phyloP scores from a whole-genome alignment of 2,329 filamentous ascomycete species.

The Sporothrix phasma region DNA sequence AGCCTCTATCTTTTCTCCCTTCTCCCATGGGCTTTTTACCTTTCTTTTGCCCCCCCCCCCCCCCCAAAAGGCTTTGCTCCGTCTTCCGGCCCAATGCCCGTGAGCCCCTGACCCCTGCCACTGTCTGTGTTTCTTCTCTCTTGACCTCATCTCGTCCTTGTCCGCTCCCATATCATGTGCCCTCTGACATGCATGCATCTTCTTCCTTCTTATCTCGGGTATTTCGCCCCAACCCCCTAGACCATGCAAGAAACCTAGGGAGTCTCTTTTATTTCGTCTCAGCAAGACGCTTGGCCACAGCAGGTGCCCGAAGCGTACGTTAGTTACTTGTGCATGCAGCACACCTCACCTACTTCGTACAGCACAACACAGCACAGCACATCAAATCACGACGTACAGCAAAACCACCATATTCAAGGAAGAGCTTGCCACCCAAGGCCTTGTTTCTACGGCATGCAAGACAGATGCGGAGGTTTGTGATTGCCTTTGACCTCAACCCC shows the following conservation, averaged over 20 bases:
- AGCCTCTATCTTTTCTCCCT: too few species aligned
- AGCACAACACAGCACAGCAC: not conserved
- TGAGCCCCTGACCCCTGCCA: conserved; percentile 14
- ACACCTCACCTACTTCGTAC: not conserved
- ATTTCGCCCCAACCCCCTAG: not conserved
- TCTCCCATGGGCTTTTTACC: not conserved
- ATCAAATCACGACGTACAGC: too few species aligned
- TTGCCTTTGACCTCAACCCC: not conserved
- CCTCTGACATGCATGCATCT: not conserved
- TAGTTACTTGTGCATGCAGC: not conserved
- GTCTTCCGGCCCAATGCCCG: not conserved
- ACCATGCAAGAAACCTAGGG: not conserved
- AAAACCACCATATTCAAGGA: not conserved
- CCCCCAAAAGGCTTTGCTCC: not conserved
- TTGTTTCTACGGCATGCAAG: not conserved
- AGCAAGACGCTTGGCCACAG: not conserved
- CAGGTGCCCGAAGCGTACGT: not conserved
- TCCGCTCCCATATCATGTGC: not conserved
- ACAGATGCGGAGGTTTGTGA: not conserved
- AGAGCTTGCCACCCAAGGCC: not conserved
- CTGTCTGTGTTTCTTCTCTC: conserved; percentile 9
- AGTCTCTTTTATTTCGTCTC: not conserved
- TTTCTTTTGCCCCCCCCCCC: not conserved
- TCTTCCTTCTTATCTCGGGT: not conserved
- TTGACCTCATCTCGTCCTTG: not conserved